Percentiles rank a stretch among this genome's conserved stretches.
Conservation (phyloP, 2,329 filamentous ascomycete genomes). For the Blastomyces silverae region DNA sequence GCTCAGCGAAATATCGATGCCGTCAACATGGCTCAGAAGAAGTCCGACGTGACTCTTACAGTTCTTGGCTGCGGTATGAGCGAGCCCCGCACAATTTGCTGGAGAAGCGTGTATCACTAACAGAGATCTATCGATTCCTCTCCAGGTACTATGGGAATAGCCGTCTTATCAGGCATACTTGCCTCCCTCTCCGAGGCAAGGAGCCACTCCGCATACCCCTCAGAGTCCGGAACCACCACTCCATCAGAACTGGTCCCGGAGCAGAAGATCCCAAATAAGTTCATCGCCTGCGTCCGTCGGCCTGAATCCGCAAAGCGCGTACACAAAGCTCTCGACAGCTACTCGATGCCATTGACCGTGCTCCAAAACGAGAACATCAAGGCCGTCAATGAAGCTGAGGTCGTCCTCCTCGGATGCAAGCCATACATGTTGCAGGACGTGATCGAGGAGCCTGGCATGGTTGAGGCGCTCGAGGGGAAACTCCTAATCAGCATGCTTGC, state of each 20-base stretch:
- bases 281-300: slow-evolving; percentile 73
- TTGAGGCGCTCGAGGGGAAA: slow-evolving; percentile 67
- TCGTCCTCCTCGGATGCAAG: slow-evolving; percentile 74
- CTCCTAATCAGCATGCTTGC: slow-evolving; percentile 75
- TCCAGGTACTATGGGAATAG: slow-evolving; percentile 74
- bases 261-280: slow-evolving; percentile 59
- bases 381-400: slow-evolving; percentile 60
- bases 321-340: slow-evolving; percentile 56
- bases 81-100: neutral
- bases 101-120: slow-evolving; percentile 11
- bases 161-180: slow-evolving; percentile 74
- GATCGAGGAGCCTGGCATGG: slow-evolving; percentile 60
- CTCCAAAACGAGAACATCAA: slow-evolving; percentile 65
- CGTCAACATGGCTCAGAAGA: slow-evolving; percentile 29
- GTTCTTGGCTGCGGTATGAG: slow-evolving; percentile 72
- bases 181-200: slow-evolving; percentile 56
- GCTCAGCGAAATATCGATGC: slow-evolving; percentile 22
- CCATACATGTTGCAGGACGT: slow-evolving; percentile 66
- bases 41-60: slow-evolving; percentile 56
- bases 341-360: slow-evolving; percentile 57
- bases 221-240: slow-evolving; percentile 37
- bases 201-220: slow-evolving; percentile 28
- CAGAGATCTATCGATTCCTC: neutral
- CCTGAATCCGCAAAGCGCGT: slow-evolving; percentile 63
- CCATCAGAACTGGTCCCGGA: slow-evolving; percentile 41